Evolutionary conservation across 306 rosid species (phyloP).

Genomic region (Corylus americana): DNA sequence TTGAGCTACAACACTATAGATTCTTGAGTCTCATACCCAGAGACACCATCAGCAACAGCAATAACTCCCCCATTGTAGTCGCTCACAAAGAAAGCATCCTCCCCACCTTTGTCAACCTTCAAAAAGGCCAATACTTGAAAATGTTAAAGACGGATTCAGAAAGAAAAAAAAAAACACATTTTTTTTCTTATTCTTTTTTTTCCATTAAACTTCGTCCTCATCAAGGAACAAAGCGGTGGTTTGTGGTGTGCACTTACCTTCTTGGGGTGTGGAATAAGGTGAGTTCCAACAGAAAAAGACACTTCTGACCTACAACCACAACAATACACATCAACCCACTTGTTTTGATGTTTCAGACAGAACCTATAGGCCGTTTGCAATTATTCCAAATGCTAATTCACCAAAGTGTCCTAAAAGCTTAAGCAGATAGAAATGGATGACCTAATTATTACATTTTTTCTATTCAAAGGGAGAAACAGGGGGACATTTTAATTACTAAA

Average conservation of each 20-base stretch:
- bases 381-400: neutral
- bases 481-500: no score
- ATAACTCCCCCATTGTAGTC: conserved; percentile 72
- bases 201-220: neutral
- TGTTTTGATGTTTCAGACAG: neutral
- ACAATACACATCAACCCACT: conserved; percentile 19
- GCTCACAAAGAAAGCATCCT: conserved; percentile 88
- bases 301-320: conserved; percentile 62
- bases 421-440: no score
- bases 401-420: no score
- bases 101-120: conserved; percentile 87
- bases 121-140: conserved; percentile 32
- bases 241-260: conserved; percentile 54
- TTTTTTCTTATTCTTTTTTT: neutral
- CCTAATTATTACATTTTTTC: no score
- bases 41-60: conserved; percentile 96
- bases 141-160: neutral
- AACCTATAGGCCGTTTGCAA: neutral
- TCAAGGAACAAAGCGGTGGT: neutral
- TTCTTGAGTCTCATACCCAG: conserved; percentile 61
- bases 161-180: neutral
- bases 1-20: conserved; percentile 15
- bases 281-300: conserved; percentile 69
- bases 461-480: no score
- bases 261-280: conserved; percentile 84